A percentile compares a stretch with the other conserved stretches of the same genome.
Conservation (phyloP, 2,329 filamentous ascomycete species). For the Sporothrix globosa region DNA sequence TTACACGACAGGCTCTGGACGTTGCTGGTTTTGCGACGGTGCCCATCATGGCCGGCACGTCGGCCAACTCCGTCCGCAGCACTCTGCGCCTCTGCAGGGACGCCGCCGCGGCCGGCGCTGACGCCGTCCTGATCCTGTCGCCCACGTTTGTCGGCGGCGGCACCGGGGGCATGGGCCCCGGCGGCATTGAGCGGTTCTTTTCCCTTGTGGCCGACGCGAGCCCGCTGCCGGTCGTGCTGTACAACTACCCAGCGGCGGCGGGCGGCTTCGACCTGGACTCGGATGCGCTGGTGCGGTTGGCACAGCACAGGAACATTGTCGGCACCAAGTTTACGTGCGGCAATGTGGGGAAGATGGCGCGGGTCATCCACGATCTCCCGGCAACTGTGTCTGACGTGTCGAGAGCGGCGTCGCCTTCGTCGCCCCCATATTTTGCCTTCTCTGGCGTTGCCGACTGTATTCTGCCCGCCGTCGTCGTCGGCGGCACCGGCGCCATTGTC, state of each 20-base stretch:
- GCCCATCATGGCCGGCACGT: slow-evolving; percentile 79
- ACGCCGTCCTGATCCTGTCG: slow-evolving; percentile 77
- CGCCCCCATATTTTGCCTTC: slow-evolving; percentile 76
- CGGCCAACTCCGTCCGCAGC: slow-evolving; percentile 76
- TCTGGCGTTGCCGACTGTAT: slow-evolving; percentile 87
- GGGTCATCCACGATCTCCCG: slow-evolving; percentile 52
- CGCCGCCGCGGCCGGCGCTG: slow-evolving; percentile 69
- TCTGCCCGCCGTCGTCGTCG: slow-evolving; percentile 74
- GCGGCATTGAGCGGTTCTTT: slow-evolving; percentile 60
- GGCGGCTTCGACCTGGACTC: slow-evolving; percentile 87
- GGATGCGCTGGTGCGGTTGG: slow-evolving; percentile 77
- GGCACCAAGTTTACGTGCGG: slow-evolving; percentile 91
- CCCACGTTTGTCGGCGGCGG: slow-evolving; percentile 76
- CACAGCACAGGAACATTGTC: slow-evolving; percentile 78
- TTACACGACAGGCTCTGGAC: slow-evolving; percentile 78
- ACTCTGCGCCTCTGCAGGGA: slow-evolving; percentile 75
- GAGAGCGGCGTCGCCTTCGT: slow-evolving; percentile 23
- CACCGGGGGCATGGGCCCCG: slow-evolving; percentile 66
- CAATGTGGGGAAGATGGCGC: slow-evolving; percentile 83
- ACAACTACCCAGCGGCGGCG: slow-evolving; percentile 88
- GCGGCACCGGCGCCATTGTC: slow-evolving; percentile 83
- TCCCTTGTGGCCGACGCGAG: slow-evolving; percentile 72
- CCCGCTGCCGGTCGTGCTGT: slow-evolving; percentile 75
- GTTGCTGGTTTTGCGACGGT: slow-evolving; percentile 73
- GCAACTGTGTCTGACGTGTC: slow-evolving; percentile 49